Conservation (phyloP, 805 yeast genomes). For the Millerozyma miso region DNA sequence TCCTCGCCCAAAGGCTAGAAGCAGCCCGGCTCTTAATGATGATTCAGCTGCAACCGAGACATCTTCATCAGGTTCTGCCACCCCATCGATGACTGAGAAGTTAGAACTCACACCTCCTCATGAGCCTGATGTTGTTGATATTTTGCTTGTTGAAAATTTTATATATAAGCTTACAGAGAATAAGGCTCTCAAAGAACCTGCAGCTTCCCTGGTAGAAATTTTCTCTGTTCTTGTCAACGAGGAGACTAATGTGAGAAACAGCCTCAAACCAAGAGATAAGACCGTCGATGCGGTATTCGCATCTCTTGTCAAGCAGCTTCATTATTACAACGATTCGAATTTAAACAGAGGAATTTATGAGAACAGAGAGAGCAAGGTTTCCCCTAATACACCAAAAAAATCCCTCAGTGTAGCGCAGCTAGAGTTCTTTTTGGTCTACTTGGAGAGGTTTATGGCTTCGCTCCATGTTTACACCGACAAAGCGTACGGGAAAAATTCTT, state of each 20-base stretch:
- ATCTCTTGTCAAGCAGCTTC: conserved; percentile 23
- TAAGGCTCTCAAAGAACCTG: conserved; percentile 15
- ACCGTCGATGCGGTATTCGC: conserved; percentile 29
- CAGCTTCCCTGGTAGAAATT: conserved; percentile 23
- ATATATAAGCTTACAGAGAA: conserved; percentile 29
- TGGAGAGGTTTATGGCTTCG: conserved; percentile 20
- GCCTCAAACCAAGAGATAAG: conserved; percentile 21
- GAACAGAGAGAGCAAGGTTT: conserved; percentile 10
- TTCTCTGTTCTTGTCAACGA: conserved; percentile 18
- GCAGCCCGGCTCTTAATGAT: not conserved
- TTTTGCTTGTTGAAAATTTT: conserved; percentile 28
- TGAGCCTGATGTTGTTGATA: conserved; percentile 18
- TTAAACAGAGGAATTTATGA: conserved; percentile 13
- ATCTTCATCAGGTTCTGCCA: not conserved
- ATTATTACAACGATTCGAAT: conserved; percentile 26
- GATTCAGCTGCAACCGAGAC: not conserved
- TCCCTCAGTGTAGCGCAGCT: conserved; percentile 24
- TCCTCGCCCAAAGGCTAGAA: conserved; percentile 3
- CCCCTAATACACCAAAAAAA: conserved; percentile 22
- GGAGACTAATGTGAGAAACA: conserved; percentile 11
- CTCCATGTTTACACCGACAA: conserved; percentile 11
- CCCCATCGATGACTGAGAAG: not conserved
- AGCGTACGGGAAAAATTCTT: conserved; percentile 7
- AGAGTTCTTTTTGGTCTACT: conserved; percentile 13
- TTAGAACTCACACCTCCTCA: conserved; percentile 1